Evolutionary conservation across 345 rosid genomes (phyloP), one percentile per base, ranked within the genome.

Genomic region (Cardamine chenopodiifolia): DNA sequence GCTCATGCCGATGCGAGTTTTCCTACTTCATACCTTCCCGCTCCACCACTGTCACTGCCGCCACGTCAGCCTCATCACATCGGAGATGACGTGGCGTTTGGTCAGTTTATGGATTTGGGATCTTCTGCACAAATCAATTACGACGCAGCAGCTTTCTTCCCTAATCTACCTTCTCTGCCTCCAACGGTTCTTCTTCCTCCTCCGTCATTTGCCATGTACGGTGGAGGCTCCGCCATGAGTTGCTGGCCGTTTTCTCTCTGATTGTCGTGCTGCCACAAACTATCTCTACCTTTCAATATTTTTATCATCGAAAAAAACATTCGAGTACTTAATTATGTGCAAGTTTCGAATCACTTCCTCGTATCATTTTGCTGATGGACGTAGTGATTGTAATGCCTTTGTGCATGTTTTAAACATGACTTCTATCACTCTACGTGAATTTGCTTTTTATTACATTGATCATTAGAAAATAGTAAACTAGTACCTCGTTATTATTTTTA

Each of bases 1-100:
- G 59, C 53, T 58, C 65, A 34, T 0, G 82, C 91, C 5, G 77
- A 85, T 26, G 77, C 71, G n/a, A 72, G 75, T 58, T 76, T 69
- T 62, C 52, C 58, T 8, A 61, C 79, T 9, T 31, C 79, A 0
- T 62, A 53, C 32, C 58, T 76, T 44, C 58, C 73, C 5, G 45
- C 73, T 15, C 78, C 72, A 37, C 66, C 52, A 12, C 60, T 63
- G 29, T 75, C 79, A 5, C 6, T 76, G 31, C 83, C 20, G 79
- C 87, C 28, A 76, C 71, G 39, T 85, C 89, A 49, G 73, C 62
- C 69, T 12, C 53, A 54, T 15, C 62, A 48, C 1, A 2, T n/a
- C 0, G 35, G 8, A 45, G 70, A 76, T 69, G 79, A 69, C 70
- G 59, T 69, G 65, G 58, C 70, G 11, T 52, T 62, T 45, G 70